phyloP scores from a whole-genome alignment of 352 stramenopile genomes.

The Pythium grandisporangium region DNA sequence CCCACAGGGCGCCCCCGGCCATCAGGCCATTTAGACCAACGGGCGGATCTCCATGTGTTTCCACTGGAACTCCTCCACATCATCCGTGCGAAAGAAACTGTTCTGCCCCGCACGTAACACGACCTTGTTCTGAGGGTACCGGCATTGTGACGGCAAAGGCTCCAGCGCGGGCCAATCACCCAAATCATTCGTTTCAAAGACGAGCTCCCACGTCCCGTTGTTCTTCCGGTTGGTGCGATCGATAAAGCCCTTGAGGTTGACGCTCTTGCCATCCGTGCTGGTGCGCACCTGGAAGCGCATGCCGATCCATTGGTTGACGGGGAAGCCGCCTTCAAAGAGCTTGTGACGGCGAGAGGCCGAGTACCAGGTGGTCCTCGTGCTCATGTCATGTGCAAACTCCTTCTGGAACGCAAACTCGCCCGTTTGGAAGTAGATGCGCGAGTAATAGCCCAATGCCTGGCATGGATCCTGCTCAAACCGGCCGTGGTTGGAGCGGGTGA shows the following conservation, averaged over 20 bases:
- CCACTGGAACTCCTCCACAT: slow-evolving; percentile 4
- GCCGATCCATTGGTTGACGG: slow-evolving; percentile 1
- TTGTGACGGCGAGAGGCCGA: slow-evolving; percentile 1
- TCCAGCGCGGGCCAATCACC: slow-evolving; percentile 1
- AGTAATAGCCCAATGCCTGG: slow-evolving; percentile 5
- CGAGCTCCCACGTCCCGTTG: not conserved
- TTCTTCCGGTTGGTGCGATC: not conserved
- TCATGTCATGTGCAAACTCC: not conserved
- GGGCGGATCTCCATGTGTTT: not conserved
- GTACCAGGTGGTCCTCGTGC: not conserved
- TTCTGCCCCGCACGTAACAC: not conserved
- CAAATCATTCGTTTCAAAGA: slow-evolving; percentile 1
- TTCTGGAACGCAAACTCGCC: slow-evolving; percentile 6
- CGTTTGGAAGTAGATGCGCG: slow-evolving; percentile 4
- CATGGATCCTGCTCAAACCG: slow-evolving; percentile 1
- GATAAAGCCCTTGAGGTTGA: slow-evolving; percentile 1
- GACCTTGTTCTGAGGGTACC: not conserved
- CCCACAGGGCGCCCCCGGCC: too few relatives aligned
- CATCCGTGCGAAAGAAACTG: slow-evolving; percentile 8
- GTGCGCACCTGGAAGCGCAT: not conserved
- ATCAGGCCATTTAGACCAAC: too few relatives aligned
- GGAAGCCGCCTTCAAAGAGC: slow-evolving; percentile 2
- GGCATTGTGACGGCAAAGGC: not conserved
- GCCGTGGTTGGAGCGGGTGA: slow-evolving; percentile 4
- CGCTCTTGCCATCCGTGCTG: not conserved